Evolutionary conservation across 2,329 filamentous ascomycete species (phyloP).

Genomic region (Lecanicillium sp.): DNA sequence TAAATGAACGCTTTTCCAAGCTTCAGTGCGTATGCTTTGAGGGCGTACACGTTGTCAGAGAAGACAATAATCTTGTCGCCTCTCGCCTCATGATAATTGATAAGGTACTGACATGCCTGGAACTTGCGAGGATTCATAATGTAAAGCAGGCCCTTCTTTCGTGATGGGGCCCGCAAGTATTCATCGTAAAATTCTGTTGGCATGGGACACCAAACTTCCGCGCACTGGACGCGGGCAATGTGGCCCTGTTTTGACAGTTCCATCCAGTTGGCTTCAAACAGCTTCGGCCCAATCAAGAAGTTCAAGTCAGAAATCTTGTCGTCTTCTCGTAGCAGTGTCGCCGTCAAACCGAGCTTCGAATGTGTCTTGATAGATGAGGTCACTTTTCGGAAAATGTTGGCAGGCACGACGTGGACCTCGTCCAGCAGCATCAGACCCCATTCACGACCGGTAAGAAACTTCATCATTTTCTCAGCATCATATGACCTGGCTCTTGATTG

Average conservation of each 20-base stretch:
- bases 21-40: constrained; percentile 77
- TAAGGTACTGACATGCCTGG: constrained; percentile 95
- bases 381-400: constrained; percentile 91
- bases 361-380: constrained; percentile 91
- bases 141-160: constrained; percentile 53
- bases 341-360: constrained; percentile 88
- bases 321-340: constrained; percentile 88
- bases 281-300: constrained; percentile 92
- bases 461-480: constrained; percentile 96
- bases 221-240: constrained; percentile 94
- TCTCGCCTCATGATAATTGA: constrained; percentile 89
- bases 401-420: constrained; percentile 95
- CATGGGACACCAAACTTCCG: constrained; percentile 99
- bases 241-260: constrained; percentile 94
- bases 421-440: constrained; percentile 97
- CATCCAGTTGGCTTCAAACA: constrained; percentile 99
- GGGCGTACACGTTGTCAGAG: constrained; percentile 91
- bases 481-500: constrained; percentile 80
- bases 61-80: constrained; percentile 99
- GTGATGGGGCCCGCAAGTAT: constrained; percentile 63
- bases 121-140: constrained; percentile 98
- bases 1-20: constrained; percentile 86
- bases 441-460: constrained; percentile 79
- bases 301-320: constrained; percentile 98
- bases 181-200: constrained; percentile 96